Percentiles rank a stretch among this genome's conserved stretches.
phyloP scores from a whole-genome alignment of 1,139 yeast species.

The Geotrichum siamense region DNA sequence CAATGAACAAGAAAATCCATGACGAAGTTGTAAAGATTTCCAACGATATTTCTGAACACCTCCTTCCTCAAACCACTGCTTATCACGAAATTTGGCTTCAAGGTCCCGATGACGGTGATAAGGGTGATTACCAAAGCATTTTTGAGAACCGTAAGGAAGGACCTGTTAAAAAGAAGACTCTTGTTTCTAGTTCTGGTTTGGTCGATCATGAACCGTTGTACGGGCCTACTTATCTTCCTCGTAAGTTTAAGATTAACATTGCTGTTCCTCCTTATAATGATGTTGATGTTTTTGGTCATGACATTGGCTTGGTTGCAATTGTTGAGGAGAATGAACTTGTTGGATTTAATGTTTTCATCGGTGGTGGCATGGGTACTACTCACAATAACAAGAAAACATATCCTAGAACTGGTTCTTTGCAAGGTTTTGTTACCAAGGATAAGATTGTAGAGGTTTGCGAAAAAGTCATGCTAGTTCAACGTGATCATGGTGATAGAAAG shows the following conservation, averaged over 20 bases:
- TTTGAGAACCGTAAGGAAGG: slow-evolving; percentile 72
- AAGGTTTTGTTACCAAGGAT: slow-evolving; percentile 67
- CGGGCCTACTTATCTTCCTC: slow-evolving; percentile 82
- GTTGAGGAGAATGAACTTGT: slow-evolving; percentile 51
- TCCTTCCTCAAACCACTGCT: slow-evolving; percentile 88
- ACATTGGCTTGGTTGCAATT: slow-evolving; percentile 86
- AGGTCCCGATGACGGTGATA: slow-evolving; percentile 72
- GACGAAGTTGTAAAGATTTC: slow-evolving; percentile 62
- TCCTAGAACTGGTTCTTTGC: slow-evolving; percentile 85
- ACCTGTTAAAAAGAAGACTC: slow-evolving; percentile 74
- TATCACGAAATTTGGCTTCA: slow-evolving; percentile 96
- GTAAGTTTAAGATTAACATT: slow-evolving; percentile 92
- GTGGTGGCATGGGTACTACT: slow-evolving; percentile 99
- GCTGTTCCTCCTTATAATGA: slow-evolving; percentile 96
- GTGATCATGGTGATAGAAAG: slow-evolving; percentile 91
- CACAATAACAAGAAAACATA: slow-evolving; percentile 96
- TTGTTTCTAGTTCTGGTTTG: slow-evolving; percentile 57
- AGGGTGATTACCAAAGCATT: slow-evolving; percentile 56
- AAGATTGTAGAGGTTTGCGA: slow-evolving; percentile 76
- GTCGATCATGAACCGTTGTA: slow-evolving; percentile 74
- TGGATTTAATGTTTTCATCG: slow-evolving; percentile 86
- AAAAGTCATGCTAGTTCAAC: slow-evolving; percentile 86
- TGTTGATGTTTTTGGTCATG: slow-evolving; percentile 94
- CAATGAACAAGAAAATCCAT: slow-evolving; percentile 77
- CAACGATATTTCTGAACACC: slow-evolving; percentile 62